Evolutionary conservation across 2,329 filamentous ascomycete species (phyloP).

Genomic region (Teratosphaeria viscida): DNA sequence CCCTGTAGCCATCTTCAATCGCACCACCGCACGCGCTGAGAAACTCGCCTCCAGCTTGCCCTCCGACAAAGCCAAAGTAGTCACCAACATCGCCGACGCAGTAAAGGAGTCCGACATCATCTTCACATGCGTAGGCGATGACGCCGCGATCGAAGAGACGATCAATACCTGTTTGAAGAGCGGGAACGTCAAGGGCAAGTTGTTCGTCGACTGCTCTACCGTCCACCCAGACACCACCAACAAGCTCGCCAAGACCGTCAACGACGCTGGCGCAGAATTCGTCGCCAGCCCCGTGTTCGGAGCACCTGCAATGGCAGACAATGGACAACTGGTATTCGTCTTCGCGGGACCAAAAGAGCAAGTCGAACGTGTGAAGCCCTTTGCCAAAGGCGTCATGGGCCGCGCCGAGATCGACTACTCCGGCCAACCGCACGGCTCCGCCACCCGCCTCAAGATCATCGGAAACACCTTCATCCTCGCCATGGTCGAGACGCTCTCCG

Average conservation of each 20-base stretch:
- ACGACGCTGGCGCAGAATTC: conserved; percentile 56
- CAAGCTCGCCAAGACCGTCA: conserved; percentile 48
- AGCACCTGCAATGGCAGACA: conserved; percentile 58
- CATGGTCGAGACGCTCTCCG: conserved; percentile 69
- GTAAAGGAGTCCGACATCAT: conserved; percentile 63
- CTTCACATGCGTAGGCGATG: conserved; percentile 72
- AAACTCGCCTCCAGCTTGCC: conserved; percentile 54
- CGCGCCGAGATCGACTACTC: conserved; percentile 60
- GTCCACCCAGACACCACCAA: conserved; percentile 75
- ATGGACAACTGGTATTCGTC: conserved; percentile 61
- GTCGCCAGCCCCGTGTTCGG: conserved; percentile 68
- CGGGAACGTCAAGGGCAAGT: conserved; percentile 58
- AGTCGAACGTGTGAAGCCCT: conserved; percentile 57
- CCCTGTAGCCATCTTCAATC: conserved; percentile 72
- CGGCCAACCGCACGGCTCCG: conserved; percentile 56
- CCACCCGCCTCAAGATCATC: conserved; percentile 66
- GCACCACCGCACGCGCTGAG: conserved; percentile 55
- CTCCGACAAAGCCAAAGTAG: conserved; percentile 49
- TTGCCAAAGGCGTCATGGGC: conserved; percentile 62
- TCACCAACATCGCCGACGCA: conserved; percentile 53
- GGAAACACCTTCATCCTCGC: conserved; percentile 81
- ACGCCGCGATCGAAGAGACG: conserved; percentile 57
- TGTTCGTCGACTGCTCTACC: conserved; percentile 81
- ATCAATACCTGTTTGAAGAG: conserved; percentile 46
- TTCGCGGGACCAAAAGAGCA: conserved; percentile 53